Conservation (phyloP, 768 basidiomycete genomes). For the Butyriboletus loyo region DNA sequence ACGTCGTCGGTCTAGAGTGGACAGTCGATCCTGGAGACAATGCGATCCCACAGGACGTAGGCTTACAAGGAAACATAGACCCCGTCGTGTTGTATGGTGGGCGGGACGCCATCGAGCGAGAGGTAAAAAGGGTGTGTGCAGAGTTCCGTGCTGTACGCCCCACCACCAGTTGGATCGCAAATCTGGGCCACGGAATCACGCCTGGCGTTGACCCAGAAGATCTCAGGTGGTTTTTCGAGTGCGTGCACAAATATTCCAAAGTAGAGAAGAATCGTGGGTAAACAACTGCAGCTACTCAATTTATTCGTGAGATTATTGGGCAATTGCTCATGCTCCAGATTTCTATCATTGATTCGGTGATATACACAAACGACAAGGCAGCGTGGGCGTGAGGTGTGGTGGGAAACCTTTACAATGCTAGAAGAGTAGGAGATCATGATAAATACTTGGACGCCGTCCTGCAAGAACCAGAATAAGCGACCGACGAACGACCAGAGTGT, state of each 20-base stretch:
- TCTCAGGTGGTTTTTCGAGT: constrained; percentile 86
- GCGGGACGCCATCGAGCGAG: constrained; percentile 76
- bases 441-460: constrained; percentile 22
- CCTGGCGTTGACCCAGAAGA: constrained; percentile 95
- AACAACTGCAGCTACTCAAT: background rate
- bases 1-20: constrained; percentile 93
- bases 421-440: constrained; percentile 20
- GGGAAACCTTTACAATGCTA: constrained; percentile 30
- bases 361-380: constrained; percentile 21
- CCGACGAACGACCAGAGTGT: background rate
- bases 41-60: constrained; percentile 58
- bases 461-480: constrained; percentile 5
- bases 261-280: background rate
- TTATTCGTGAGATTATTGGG: background rate
- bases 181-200: constrained; percentile 96
- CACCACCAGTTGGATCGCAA: constrained; percentile 87
- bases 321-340: constrained; percentile 6
- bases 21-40: constrained; percentile 67
- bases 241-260: constrained; percentile 77
- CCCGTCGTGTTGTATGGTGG: constrained; percentile 86
- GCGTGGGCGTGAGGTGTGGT: constrained; percentile 12
- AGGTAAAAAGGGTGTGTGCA: constrained; percentile 79
- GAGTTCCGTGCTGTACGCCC: constrained; percentile 59
- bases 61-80: constrained; percentile 92
- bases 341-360: constrained; percentile 10